phyloP scores from a whole-genome alignment of 768 basidiomycete species.

The Pleurotus tuoliensis region DNA sequence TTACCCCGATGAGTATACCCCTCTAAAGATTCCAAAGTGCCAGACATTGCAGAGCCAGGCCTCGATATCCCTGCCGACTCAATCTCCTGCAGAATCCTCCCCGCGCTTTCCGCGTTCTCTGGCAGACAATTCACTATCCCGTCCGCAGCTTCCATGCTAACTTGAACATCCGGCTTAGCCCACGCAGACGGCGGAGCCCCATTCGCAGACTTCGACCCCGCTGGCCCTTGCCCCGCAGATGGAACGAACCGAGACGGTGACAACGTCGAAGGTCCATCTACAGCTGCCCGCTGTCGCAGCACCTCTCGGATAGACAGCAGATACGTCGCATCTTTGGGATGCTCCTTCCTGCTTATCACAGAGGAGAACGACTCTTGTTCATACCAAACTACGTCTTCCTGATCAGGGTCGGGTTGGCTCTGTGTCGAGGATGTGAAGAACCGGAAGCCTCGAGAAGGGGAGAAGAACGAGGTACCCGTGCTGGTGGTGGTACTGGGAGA shows the following conservation, averaged over 20 bases:
- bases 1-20: slow-evolving; percentile 31
- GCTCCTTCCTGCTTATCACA: slow-evolving; percentile 58
- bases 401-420: slow-evolving; percentile 54
- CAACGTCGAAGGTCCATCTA: slow-evolving; percentile 21
- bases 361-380: slow-evolving; percentile 60
- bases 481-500: slow-evolving; percentile 21
- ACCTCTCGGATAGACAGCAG: slow-evolving; percentile 60
- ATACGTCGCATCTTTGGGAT: slow-evolving; percentile 55
- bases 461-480: slow-evolving; percentile 45
- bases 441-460: slow-evolving; percentile 42
- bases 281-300: slow-evolving; percentile 47
- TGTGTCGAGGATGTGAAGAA: slow-evolving; percentile 40
- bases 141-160: slow-evolving; percentile 46
- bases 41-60: slow-evolving; percentile 22
- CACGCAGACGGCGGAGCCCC: slow-evolving; percentile 38
- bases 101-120: slow-evolving; percentile 33
- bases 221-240: neutral
- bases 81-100: slow-evolving; percentile 43
- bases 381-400: slow-evolving; percentile 53
- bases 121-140: slow-evolving; percentile 40
- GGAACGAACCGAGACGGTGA: slow-evolving; percentile 9
- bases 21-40: neutral
- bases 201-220: slow-evolving; percentile 8
- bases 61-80: slow-evolving; percentile 27
- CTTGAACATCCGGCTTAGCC: slow-evolving; percentile 55